phyloP scores from a whole-genome alignment of 192 early-diverging fungal genomes.

The Backusella sp. region DNA sequence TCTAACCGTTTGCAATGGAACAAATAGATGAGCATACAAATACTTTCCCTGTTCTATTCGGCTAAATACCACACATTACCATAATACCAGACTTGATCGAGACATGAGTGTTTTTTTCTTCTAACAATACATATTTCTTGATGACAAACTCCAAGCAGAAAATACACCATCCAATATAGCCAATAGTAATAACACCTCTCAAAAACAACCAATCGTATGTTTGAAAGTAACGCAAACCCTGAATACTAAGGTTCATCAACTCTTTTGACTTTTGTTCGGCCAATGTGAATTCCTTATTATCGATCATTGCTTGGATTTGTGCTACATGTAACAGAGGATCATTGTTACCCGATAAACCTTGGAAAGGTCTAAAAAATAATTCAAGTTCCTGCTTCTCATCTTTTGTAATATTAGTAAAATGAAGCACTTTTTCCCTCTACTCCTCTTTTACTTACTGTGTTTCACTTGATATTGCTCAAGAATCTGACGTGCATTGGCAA shows the following conservation, averaged over 20 bases:
- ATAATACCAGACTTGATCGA: neutral
- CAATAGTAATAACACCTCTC: conserved; percentile 75
- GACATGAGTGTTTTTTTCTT: neutral
- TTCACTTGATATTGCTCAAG: conserved; percentile 87
- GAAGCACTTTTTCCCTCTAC: neutral
- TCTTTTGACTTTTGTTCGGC: conserved; percentile 67
- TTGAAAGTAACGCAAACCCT: conserved; percentile 93
- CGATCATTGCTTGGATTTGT: conserved; percentile 63
- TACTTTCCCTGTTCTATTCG: neutral
- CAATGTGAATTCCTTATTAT: conserved; percentile 53
- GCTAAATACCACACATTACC: neutral
- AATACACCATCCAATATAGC: conserved; percentile 89
- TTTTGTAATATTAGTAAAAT: conserved; percentile 8
- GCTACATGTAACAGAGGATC: conserved; percentile 50
- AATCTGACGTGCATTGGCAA: conserved; percentile 84
- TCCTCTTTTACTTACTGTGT: conserved; percentile 39
- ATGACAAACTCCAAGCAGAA: conserved; percentile 83
- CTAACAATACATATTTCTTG: conserved; percentile 53
- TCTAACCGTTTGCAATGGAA: neutral
- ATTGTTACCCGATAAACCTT: conserved; percentile 55
- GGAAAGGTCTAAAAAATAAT: conserved; percentile 78
- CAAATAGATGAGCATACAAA: neutral
- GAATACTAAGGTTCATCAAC: conserved; percentile 65
- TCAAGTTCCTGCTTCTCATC: conserved; percentile 76
- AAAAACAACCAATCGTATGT: conserved; percentile 97